These are phyloP conservation scores for Pseudogymnoascus sp. DNA, from an alignment of 2,329 filamentous ascomycete genomes.

Conservation along the genomic window DNA sequence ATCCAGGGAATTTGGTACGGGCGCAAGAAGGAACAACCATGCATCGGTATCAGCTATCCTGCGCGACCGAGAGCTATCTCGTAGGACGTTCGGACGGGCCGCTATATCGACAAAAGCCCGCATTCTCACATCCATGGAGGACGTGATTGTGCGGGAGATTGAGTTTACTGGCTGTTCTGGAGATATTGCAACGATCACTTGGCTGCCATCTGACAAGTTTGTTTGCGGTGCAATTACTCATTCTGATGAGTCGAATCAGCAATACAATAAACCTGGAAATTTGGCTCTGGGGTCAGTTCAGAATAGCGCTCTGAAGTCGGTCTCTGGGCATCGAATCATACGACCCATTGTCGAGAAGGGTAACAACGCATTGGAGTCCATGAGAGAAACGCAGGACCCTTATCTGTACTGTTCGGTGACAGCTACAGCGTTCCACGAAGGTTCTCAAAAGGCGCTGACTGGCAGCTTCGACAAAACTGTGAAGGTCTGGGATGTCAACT, in stretches of 20 bases:
- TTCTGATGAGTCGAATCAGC: constrained; percentile 54
- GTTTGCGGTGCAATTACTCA: constrained; percentile 55
- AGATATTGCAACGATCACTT: constrained; percentile 49
- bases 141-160: constrained; percentile 40
- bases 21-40: neutral
- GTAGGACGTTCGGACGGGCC: constrained; percentile 18
- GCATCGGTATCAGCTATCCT: constrained; percentile 16
- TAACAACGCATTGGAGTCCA: constrained; percentile 47
- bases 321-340: constrained; percentile 48
- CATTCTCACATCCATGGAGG: constrained; percentile 34
- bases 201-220: constrained; percentile 45
- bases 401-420: constrained; percentile 59
- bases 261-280: constrained; percentile 58
- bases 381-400: constrained; percentile 50
- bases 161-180: constrained; percentile 55
- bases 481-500: constrained; percentile 45
- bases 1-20: neutral
- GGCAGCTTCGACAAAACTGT: constrained; percentile 54
- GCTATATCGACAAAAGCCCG: constrained; percentile 19
- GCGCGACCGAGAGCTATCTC: constrained; percentile 23
- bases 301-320: constrained; percentile 39
- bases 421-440: constrained; percentile 46
- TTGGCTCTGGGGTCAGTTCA: constrained; percentile 45
- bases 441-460: constrained; percentile 42
- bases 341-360: constrained; percentile 44